Evolutionary conservation across 2,329 filamentous ascomycete genomes (phyloP).

Genomic region (Cryphonectria parasitica): DNA sequence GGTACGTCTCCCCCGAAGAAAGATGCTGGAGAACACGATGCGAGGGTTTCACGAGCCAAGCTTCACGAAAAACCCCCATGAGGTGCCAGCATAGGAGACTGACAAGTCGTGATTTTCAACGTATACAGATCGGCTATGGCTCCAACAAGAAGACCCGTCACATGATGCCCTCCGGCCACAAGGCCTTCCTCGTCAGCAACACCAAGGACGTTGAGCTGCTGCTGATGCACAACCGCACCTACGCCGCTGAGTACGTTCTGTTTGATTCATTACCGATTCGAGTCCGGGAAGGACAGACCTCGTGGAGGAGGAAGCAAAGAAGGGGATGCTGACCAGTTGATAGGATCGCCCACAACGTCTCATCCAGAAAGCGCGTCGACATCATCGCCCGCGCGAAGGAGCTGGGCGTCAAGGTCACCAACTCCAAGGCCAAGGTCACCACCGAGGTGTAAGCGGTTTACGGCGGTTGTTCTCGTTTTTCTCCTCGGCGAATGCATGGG

Average conservation of each 20-base stretch:
- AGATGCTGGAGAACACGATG: neutral
- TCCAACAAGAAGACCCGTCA: constrained; percentile 99
- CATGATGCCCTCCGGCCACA: constrained; percentile 99
- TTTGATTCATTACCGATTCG: neutral
- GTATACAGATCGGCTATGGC: constrained; percentile 87
- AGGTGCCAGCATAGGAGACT: neutral
- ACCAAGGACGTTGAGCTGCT: constrained; percentile 93
- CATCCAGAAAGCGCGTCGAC: constrained; percentile 97
- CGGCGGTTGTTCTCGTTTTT: constrained; percentile 27
- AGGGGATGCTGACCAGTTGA: constrained; percentile 25
- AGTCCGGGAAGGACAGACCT: neutral
- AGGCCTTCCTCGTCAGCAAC: constrained; percentile 99
- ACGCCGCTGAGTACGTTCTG: constrained; percentile 90
- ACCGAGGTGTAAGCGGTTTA: constrained; percentile 73
- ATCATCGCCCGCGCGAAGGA: constrained; percentile 98
- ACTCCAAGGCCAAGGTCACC: constrained; percentile 98
- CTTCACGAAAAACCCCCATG: neutral
- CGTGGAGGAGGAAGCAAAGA: neutral
- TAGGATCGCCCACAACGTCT: constrained; percentile 98
- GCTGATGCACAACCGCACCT: constrained; percentile 99
- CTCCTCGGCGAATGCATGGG: constrained; percentile 32
- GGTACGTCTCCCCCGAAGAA: constrained; percentile 63
- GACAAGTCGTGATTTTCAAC: constrained; percentile 18
- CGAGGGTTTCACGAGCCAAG: neutral
- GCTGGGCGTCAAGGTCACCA: constrained; percentile 99